Conservation (phyloP, 1,284 basidiomycete species). For the Vanrija pseudolonga region DNA sequence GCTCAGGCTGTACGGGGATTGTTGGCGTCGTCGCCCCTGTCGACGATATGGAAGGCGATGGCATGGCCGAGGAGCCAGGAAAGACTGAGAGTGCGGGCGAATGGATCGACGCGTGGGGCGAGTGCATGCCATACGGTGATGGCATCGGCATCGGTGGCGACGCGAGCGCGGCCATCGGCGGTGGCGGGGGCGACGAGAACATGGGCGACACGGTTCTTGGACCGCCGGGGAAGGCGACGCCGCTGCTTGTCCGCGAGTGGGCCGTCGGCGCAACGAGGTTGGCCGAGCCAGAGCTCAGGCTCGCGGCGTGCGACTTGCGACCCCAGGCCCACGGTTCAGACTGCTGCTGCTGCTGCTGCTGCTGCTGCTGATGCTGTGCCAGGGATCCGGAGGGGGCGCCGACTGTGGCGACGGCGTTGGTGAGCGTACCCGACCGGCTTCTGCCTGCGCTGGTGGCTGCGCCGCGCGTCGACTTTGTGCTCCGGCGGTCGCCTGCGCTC, state of each 20-base stretch:
- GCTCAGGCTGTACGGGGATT: neutral
- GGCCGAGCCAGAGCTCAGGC: too few relatives aligned
- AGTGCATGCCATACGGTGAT: neutral
- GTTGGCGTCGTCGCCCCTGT: too few relatives aligned
- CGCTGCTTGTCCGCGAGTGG: neutral
- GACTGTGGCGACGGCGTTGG: neutral
- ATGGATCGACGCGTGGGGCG: neutral
- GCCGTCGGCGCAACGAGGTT: too few relatives aligned
- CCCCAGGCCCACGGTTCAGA: constrained; percentile 11
- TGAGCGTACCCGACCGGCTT: constrained; percentile 6
- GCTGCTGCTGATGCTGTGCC: neutral
- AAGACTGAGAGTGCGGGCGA: neutral
- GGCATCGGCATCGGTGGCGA: neutral
- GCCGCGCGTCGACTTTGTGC: constrained; percentile 9
- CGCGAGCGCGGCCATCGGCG: neutral
- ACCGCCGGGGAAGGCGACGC: neutral
- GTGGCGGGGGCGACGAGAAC: neutral
- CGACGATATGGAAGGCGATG: neutral
- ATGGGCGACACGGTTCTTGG: neutral
- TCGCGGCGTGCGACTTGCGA: neutral
- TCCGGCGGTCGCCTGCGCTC: constrained; percentile 7
- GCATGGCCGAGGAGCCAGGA: neutral
- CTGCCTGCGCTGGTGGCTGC: neutral
- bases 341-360: neutral
- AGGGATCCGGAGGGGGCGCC: neutral